Base-by-base conservation (phyloP, 495 filamentous ascomycete genomes). In the Parathielavia appendiculata region DNA sequence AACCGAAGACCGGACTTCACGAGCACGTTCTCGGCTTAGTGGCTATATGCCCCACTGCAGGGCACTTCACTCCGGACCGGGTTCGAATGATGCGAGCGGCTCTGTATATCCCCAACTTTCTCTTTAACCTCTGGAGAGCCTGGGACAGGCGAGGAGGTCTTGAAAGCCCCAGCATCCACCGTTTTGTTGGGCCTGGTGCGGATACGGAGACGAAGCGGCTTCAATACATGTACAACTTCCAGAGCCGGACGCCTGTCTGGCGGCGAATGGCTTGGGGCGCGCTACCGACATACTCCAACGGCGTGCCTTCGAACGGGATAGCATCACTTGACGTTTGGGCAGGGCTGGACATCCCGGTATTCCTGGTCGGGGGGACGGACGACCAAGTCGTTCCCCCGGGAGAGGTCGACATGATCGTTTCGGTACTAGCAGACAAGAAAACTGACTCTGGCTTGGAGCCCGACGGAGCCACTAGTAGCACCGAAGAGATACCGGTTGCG, bases 71-170 rank as follows among this genome's bases (percentile, higher is more conserved):
- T 1, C 70, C 79, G n/a, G 63, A 81, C 32, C 75, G 84, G 62
- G 72, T 76, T 11, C 69, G 79, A 36, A 67, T 67, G 13, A 74
- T 85, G 36, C 76, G 77, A 54, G 78, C 78, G 56, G 70, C 88
- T 13, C 76, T 91, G 2, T 76, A 73, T 49, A 73, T 95, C 20
- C 92, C 92, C 0, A 79, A 74, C 5, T 79, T 81, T 16, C 71
- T 93, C 10, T 92, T 97, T 63, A 79, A 95, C 63, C 62, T 92
- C 2, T 88, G 86, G 81, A 78, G 92, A 43, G 69, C 69, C n/a
- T 92, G 84, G 83, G 92, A 97, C 69, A 77, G 88, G 47, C 78
- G 87, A 34, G 91, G 92, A 35, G 92, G 92, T 4, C 70, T 79
- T 0, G 67, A 90, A 20, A 96, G 91, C 61, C 75, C 79, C 20